Conservation (phyloP, 192 early-diverging fungal genomes). For the Haplosporangium gracile region DNA sequence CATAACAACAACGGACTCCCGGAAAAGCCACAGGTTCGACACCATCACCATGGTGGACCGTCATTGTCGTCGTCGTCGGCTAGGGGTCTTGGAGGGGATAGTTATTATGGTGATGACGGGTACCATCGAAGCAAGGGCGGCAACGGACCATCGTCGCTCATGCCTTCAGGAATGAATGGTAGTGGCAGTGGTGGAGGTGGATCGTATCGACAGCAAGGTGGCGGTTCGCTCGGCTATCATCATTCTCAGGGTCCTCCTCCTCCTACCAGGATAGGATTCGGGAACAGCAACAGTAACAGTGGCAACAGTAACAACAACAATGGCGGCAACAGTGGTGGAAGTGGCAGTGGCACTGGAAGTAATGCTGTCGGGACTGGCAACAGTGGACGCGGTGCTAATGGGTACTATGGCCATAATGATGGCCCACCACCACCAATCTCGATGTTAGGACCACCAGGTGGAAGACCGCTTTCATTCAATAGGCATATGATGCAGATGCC, state of each 20-base stretch:
- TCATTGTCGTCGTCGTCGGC: neutral
- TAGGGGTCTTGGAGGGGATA: neutral
- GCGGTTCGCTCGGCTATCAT: conserved; percentile 13
- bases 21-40: conserved; percentile 31
- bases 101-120: conserved; percentile 23
- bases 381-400: conserved; percentile 4
- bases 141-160: conserved; percentile 8
- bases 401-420: conserved; percentile 18
- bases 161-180: conserved; percentile 9
- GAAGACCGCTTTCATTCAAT: conserved; percentile 18
- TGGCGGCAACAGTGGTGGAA: neutral
- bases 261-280: conserved; percentile 41
- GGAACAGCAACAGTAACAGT: neutral
- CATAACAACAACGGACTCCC: conserved; percentile 15
- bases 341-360: conserved; percentile 1
- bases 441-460: conserved; percentile 15
- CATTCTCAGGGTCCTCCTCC: conserved; percentile 13
- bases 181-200: conserved; percentile 13
- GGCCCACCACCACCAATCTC: conserved; percentile 12
- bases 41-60: conserved; percentile 1
- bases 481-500: conserved; percentile 47
- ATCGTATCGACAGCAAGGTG: conserved; percentile 19
- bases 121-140: conserved; percentile 22
- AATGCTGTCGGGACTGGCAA: conserved; percentile 6
- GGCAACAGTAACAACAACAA: neutral